A percentile compares a stretch with the other conserved stretches of the same genome.
Evolutionary conservation across 2,329 filamentous ascomycete species (phyloP).

Genomic region (Orbilia javanica): DNA sequence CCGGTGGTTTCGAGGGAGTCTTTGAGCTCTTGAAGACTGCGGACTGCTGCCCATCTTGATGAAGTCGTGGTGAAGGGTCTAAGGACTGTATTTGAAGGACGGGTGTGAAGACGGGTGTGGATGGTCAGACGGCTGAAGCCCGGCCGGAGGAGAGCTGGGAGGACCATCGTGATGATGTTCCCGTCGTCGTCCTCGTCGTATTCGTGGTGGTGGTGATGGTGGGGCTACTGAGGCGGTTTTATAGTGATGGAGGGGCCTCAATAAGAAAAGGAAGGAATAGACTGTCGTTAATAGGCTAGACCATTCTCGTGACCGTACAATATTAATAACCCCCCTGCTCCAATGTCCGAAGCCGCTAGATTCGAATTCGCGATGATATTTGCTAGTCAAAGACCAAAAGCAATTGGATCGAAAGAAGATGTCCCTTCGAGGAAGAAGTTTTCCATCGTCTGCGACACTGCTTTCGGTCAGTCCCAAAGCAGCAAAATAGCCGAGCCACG

Average conservation of each 20-base stretch:
- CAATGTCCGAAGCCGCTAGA: constrained; percentile 20
- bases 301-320: constrained; percentile 2
- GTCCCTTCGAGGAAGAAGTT: not conserved
- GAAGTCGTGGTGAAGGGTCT: constrained; percentile 1
- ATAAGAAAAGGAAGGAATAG: not conserved
- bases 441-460: constrained; percentile 26
- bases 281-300: not conserved
- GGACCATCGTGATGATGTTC: constrained; percentile 18
- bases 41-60: not conserved
- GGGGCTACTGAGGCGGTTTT: constrained; percentile 1
- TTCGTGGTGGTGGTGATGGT: too few species aligned
- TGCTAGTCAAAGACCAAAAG: not conserved
- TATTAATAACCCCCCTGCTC: not conserved
- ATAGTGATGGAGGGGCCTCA: not conserved
- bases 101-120: constrained; percentile 30
- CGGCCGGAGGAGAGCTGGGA: constrained; percentile 45
- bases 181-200: not conserved
- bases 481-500: constrained; percentile 27
- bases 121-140: constrained; percentile 35
- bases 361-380: constrained; percentile 7
- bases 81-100: not conserved
- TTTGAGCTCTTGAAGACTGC: not conserved
- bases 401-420: not conserved
- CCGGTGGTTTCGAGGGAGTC: not conserved
- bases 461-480: constrained; percentile 22